Conservation (phyloP, 176 grass and related monocot species). For the Phyllostachys edulis region DNA sequence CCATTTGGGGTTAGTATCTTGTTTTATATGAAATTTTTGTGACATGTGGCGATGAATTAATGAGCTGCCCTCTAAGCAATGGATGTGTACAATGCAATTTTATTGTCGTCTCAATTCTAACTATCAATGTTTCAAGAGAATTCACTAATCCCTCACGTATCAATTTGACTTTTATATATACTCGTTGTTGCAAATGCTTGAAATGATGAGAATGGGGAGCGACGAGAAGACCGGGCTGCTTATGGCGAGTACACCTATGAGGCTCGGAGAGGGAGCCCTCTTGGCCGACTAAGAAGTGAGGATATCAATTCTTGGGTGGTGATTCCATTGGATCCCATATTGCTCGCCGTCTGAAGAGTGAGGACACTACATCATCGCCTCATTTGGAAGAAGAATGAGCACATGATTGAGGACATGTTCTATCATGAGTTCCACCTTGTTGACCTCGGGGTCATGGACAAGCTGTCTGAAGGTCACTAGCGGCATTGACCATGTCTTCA, state of each 20-base stretch:
- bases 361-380: conserved; percentile 83
- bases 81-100: not conserved
- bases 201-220: conserved; percentile 73
- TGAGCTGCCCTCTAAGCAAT: not conserved
- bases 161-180: not conserved
- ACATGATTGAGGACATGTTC: conserved; percentile 92
- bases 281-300: conserved; percentile 67
- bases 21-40: not conserved
- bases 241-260: conserved; percentile 86
- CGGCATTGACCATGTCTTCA: conserved; percentile 72
- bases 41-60: not conserved
- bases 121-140: not conserved
- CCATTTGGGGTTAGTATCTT: not conserved
- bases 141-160: not conserved
- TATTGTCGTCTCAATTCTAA: not conserved
- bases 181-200: not conserved
- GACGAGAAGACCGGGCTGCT: conserved; percentile 33
- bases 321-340: conserved; percentile 90
- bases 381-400: conserved; percentile 98
- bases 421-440: conserved; percentile 89
- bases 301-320: conserved; percentile 75
- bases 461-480: conserved; percentile 77
- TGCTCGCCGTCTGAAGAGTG: conserved; percentile 70
- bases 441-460: conserved; percentile 88
- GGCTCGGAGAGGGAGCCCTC: conserved; percentile 67